These are phyloP conservation scores for Solanum clarkiae DNA, from an alignment of 257 asterid species.

Conservation along the genomic window DNA sequence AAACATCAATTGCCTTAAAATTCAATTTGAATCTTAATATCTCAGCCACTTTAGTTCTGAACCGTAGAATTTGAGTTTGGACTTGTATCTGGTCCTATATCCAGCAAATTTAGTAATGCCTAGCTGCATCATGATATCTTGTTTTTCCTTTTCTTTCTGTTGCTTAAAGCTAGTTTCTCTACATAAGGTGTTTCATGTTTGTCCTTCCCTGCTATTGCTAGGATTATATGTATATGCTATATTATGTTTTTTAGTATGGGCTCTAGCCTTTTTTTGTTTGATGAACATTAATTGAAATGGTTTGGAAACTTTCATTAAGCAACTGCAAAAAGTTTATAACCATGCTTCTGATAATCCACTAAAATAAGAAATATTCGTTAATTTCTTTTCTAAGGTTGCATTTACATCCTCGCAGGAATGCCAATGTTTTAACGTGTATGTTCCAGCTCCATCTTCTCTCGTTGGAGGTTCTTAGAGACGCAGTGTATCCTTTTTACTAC, in stretches of 20 bases:
- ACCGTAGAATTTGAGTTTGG: background rate
- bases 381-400: background rate
- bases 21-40: background rate
- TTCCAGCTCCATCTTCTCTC: slow-evolving; percentile 81
- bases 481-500: slow-evolving; percentile 78
- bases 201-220: background rate
- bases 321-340: background rate
- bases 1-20: background rate
- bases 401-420: slow-evolving; percentile 36
- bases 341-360: background rate
- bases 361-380: background rate
- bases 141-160: background rate
- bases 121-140: background rate
- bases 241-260: background rate
- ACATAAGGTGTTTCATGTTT: background rate
- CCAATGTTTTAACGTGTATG: slow-evolving; percentile 35
- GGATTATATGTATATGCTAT: background rate
- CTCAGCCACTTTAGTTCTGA: background rate
- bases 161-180: background rate
- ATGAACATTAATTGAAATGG: background rate
- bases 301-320: background rate
- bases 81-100: background rate
- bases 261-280: background rate
- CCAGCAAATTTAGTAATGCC: background rate
- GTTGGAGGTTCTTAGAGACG: slow-evolving; percentile 89